These are phyloP conservation scores for Fusarium longipes DNA, from an alignment of 2,329 filamentous ascomycete genomes.

Conservation along the genomic window DNA sequence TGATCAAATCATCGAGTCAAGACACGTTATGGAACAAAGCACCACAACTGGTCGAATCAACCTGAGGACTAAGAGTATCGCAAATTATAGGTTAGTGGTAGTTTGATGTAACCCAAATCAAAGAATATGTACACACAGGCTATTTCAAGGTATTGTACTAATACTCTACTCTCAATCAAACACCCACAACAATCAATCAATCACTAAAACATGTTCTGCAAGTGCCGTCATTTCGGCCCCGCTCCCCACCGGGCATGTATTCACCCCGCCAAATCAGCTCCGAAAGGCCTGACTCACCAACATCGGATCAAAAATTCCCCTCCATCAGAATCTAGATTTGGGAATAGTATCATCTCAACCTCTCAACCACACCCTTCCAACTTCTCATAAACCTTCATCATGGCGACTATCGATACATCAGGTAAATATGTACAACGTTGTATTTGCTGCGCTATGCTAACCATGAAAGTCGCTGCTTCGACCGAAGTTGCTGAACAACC, in stretches of 20 bases:
- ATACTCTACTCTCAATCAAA: not conserved
- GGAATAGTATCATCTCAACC: conserved; percentile 37
- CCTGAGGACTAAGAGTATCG: not conserved
- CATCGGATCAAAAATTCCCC: conserved; percentile 38
- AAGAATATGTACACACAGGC: not conserved
- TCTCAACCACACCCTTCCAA: not conserved
- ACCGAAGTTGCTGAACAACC: conserved; percentile 38
- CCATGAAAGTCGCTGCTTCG: conserved; percentile 21
- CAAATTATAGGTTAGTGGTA: not conserved
- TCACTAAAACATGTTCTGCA: not conserved
- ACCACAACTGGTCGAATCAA: conserved; percentile 25
- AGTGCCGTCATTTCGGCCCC: conserved; percentile 35
- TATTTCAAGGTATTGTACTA: too few species aligned
- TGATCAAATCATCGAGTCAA: not conserved
- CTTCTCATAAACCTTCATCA: not conserved
- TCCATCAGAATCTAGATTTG: conserved; percentile 30
- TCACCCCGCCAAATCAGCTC: conserved; percentile 41
- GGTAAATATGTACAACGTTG: not conserved
- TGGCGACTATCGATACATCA: conserved; percentile 38
- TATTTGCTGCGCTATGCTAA: not conserved
- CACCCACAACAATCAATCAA: not conserved
- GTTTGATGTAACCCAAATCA: too few species aligned
- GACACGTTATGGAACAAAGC: conserved; percentile 28
- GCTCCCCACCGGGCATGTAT: conserved; percentile 20
- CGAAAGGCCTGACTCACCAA: conserved; percentile 37